Conservation (phyloP, 805 yeast species). For the Yamadazyma olivae region DNA sequence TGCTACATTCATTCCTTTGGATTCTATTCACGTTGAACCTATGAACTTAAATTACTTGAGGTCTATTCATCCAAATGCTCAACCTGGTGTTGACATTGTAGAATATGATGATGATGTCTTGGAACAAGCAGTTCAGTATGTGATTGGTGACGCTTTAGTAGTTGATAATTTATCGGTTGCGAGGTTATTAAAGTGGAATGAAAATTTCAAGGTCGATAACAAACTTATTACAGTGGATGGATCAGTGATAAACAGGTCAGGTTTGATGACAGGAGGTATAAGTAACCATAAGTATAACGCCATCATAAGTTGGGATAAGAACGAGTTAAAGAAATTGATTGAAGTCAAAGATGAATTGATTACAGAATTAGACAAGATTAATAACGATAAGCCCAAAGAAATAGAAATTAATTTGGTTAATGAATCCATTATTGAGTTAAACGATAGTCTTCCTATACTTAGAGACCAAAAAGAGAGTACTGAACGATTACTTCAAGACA, state of each 20-base stretch:
- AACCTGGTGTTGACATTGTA: slow-evolving; percentile 73
- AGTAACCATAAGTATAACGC: slow-evolving; percentile 43
- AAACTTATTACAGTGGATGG: slow-evolving; percentile 84
- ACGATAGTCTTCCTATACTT: slow-evolving; percentile 39
- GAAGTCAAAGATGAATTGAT: slow-evolving; percentile 48
- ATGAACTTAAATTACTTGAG: slow-evolving; percentile 55
- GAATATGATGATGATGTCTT: slow-evolving; percentile 59
- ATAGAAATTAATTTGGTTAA: slow-evolving; percentile 53
- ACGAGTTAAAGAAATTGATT: slow-evolving; percentile 54
- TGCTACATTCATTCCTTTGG: slow-evolving; percentile 86
- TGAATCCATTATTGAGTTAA: slow-evolving; percentile 42
- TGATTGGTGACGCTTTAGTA: slow-evolving; percentile 74
- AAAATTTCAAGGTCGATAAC: slow-evolving; percentile 42
- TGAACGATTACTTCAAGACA: slow-evolving; percentile 44
- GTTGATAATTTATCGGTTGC: slow-evolving; percentile 74
- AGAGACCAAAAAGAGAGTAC: slow-evolving; percentile 43
- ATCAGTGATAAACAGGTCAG: slow-evolving; percentile 76
- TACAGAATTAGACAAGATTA: slow-evolving; percentile 49
- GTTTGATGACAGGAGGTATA: slow-evolving; percentile 90
- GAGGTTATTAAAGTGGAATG: slow-evolving; percentile 66
- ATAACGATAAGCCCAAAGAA: slow-evolving; percentile 50
- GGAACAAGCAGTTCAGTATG: slow-evolving; percentile 77
- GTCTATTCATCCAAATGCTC: slow-evolving; percentile 48
- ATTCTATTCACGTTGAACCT: slow-evolving; percentile 56
- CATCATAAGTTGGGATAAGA: slow-evolving; percentile 65